A percentile compares a stretch with the other conserved stretches of the same genome.
Conservation (phyloP, 2,329 filamentous ascomycete species). For the Westerdykella sp. region DNA sequence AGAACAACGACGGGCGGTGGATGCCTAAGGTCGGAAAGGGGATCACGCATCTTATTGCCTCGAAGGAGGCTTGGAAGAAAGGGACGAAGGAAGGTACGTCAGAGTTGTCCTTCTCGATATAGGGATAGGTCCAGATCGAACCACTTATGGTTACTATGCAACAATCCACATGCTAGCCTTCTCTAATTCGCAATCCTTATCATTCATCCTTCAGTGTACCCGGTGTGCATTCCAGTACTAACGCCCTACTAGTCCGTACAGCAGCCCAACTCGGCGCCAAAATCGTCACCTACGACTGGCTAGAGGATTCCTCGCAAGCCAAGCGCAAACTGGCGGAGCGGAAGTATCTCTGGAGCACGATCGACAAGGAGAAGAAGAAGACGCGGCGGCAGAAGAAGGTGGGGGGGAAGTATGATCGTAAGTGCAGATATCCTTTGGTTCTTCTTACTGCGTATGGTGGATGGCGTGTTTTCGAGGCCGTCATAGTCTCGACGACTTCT, state of each 20-base stretch:
- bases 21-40: slow-evolving; percentile 44
- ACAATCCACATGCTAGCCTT: background rate
- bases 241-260: slow-evolving; percentile 8
- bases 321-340: slow-evolving; percentile 27
- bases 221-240: too few relatives aligned
- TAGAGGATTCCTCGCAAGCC: slow-evolving; percentile 44
- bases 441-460: background rate
- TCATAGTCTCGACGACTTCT: too few relatives aligned
- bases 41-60: slow-evolving; percentile 69
- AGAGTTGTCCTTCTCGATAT: background rate
- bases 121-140: background rate
- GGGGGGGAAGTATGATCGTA: slow-evolving; percentile 22
- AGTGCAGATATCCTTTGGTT: slow-evolving; percentile 2
- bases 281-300: slow-evolving; percentile 42
- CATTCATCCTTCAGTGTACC: too few relatives aligned
- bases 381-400: slow-evolving; percentile 25
- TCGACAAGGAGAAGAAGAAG: slow-evolving; percentile 10
- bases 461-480: background rate
- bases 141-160: background rate
- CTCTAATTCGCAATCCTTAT: too few relatives aligned
- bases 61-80: slow-evolving; percentile 54
- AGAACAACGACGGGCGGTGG: slow-evolving; percentile 55
- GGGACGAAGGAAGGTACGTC: slow-evolving; percentile 38
- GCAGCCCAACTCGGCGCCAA: slow-evolving; percentile 10
- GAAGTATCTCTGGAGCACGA: slow-evolving; percentile 29